Conservation (phyloP, 768 basidiomycete species). For the Boletus bicolor region DNA sequence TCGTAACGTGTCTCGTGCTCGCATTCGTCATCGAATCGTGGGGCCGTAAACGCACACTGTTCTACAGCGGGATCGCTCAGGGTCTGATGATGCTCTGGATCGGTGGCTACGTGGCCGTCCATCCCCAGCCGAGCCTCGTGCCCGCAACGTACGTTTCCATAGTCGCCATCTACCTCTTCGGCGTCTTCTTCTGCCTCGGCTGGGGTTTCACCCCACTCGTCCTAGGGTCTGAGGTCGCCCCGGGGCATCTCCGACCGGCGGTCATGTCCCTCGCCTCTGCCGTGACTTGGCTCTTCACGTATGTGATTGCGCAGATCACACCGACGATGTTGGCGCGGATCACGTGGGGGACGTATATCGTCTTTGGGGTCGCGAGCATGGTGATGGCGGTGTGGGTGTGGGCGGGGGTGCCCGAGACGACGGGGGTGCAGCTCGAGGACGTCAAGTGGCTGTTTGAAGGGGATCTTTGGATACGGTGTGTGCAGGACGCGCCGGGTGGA, state of each 20-base stretch:
- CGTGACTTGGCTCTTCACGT: conserved; percentile 37
- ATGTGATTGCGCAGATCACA: conserved; percentile 37
- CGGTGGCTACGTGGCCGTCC: conserved; percentile 30
- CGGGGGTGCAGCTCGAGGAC: conserved; percentile 38
- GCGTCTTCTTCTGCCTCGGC: conserved; percentile 35
- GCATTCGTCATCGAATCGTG: conserved; percentile 38
- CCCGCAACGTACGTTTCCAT: conserved; percentile 34
- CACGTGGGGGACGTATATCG: conserved; percentile 30
- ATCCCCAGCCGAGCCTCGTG: conserved; percentile 25
- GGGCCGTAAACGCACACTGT: conserved; percentile 36
- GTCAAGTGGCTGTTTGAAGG: conserved; percentile 35
- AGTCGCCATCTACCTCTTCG: conserved; percentile 37
- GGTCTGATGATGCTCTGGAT: conserved; percentile 38
- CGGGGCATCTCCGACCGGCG: conserved; percentile 35
- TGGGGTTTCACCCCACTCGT: conserved; percentile 35
- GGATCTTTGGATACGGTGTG: conserved; percentile 24
- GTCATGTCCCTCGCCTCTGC: conserved; percentile 32
- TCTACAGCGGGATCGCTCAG: conserved; percentile 37
- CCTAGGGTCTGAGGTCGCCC: conserved; percentile 35
- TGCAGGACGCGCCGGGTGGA: conserved; percentile 35
- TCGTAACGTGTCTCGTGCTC: conserved; percentile 30
- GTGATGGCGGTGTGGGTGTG: conserved; percentile 34
- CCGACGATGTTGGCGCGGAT: conserved; percentile 34
- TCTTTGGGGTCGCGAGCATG: conserved; percentile 31
- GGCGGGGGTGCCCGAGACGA: conserved; percentile 41